These are phyloP conservation scores for Botrytis galanthina DNA, from an alignment of 2,329 filamentous ascomycete genomes.

Conservation along the genomic window DNA sequence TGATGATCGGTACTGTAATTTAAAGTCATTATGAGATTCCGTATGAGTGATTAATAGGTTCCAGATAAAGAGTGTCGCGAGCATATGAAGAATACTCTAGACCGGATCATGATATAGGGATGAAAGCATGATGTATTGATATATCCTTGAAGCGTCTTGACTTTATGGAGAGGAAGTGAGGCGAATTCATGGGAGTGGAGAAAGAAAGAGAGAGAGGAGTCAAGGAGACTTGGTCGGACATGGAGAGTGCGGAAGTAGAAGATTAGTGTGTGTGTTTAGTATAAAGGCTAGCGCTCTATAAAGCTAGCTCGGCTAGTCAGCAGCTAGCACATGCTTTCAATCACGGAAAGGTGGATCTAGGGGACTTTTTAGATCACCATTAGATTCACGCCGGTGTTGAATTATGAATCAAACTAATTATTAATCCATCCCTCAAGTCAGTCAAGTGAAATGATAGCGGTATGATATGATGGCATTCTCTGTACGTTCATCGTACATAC, in stretches of 20 bases:
- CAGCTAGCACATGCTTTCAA: background rate
- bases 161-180: background rate
- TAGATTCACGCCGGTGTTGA: background rate
- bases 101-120: background rate
- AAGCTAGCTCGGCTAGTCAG: background rate
- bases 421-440: background rate
- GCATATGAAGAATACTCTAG: background rate
- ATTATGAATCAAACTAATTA: background rate
- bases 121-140: background rate
- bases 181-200: background rate
- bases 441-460: background rate
- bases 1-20: constrained; percentile 5
- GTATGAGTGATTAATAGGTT: background rate
- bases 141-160: background rate
- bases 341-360: background rate
- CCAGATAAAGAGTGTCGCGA: background rate
- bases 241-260: background rate
- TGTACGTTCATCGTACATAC: background rate
- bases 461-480: too few relatives aligned
- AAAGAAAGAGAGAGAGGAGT: background rate
- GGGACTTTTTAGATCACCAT: background rate
- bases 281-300: background rate
- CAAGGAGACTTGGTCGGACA: background rate
- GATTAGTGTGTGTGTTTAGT: background rate
- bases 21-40: background rate